Conservation (phyloP, 768 basidiomycete species). For the Tricholomella constricta region DNA sequence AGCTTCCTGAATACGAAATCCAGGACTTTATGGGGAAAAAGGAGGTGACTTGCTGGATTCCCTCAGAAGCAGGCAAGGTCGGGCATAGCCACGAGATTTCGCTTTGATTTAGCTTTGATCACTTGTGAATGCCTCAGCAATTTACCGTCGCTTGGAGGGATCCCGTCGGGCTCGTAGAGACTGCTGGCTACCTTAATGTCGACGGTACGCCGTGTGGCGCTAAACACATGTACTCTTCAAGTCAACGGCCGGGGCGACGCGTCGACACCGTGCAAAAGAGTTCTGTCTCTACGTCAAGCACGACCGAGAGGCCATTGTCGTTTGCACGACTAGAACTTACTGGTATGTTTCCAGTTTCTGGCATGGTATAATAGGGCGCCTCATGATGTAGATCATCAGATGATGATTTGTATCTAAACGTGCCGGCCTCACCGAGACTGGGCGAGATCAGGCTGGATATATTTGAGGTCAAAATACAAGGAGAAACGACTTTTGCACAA, state of each 20-base stretch:
- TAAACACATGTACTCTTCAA: slow-evolving; percentile 8
- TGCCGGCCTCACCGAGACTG: slow-evolving; percentile 1
- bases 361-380: too few relatives aligned
- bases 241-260: slow-evolving; percentile 1
- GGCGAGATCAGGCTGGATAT: slow-evolving; percentile 10
- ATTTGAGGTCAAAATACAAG: slow-evolving; percentile 2
- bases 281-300: neutral
- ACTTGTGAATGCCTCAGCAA: neutral
- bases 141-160: slow-evolving; percentile 12
- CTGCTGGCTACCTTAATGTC: slow-evolving; percentile 7
- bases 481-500: neutral
- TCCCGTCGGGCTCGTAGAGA: neutral
- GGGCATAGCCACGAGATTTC: too few relatives aligned
- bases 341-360: neutral
- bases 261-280: slow-evolving; percentile 1
- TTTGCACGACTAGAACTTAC: slow-evolving; percentile 8
- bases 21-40: neutral
- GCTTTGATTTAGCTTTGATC: neutral
- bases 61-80: slow-evolving; percentile 26
- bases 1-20: slow-evolving; percentile 2
- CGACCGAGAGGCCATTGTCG: slow-evolving; percentile 3
- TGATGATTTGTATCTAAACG: slow-evolving; percentile 4
- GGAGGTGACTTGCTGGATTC: slow-evolving; percentile 13
- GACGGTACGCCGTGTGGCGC: slow-evolving; percentile 11
- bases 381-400: neutral